Evolutionary conservation across 169 alveolate genomes (phyloP).

Genomic region (Plasmodium adleri): DNA sequence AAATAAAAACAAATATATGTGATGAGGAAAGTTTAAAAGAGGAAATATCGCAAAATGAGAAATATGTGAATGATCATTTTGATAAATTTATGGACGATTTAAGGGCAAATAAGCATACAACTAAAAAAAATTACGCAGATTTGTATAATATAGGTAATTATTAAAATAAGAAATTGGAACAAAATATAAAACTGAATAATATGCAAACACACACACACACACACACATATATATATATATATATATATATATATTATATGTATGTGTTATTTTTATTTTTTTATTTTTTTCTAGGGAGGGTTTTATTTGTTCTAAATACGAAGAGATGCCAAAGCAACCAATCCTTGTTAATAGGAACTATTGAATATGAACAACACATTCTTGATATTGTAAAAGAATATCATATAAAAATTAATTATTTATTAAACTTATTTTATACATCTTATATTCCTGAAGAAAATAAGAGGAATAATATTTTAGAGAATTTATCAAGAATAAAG

Average conservation of each 20-base stretch:
- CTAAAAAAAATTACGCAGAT: conserved; percentile 52
- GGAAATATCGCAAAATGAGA: background rate
- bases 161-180: background rate
- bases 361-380: conserved; percentile 64
- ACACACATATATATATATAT: too few species aligned
- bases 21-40: conserved; percentile 13
- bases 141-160: conserved; percentile 38
- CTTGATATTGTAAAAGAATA: conserved; percentile 69
- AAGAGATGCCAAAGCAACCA: conserved; percentile 67
- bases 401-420: conserved; percentile 60
- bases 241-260: too few species aligned
- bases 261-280: background rate
- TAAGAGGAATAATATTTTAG: conserved; percentile 48
- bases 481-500: conserved; percentile 52
- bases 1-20: conserved; percentile 28
- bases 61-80: conserved; percentile 22
- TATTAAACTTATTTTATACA: conserved; percentile 61
- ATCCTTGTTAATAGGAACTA: conserved; percentile 63
- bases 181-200: background rate
- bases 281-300: conserved; percentile 27
- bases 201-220: background rate
- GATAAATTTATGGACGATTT: conserved; percentile 24
- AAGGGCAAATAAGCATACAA: background rate
- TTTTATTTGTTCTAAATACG: conserved; percentile 46
- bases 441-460: conserved; percentile 63